Conservation (phyloP, 371 early-diverging fungal species). For the Mortierella sp. region DNA sequence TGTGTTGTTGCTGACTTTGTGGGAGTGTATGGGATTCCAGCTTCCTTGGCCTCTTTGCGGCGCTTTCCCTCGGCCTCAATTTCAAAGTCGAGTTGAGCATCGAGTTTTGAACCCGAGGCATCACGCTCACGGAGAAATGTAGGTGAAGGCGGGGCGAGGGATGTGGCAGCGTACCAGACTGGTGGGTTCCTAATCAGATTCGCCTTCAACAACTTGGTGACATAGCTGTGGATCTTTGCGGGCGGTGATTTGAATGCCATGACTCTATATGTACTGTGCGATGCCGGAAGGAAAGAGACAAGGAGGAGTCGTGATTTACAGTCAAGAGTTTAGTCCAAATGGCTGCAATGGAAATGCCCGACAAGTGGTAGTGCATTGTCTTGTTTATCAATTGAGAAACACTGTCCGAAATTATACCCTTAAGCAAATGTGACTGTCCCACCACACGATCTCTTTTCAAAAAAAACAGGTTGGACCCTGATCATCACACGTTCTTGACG, state of each 20-base stretch:
- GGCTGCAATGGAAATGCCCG: too few species aligned
- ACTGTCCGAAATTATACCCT: too few species aligned
- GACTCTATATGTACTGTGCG: neutral
- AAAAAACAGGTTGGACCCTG: too few species aligned
- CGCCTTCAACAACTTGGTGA: constrained; percentile 54
- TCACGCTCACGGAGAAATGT: constrained; percentile 54
- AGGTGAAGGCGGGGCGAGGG: constrained; percentile 52
- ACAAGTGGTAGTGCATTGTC: too few species aligned
- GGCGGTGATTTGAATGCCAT: constrained; percentile 53
- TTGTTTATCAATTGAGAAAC: too few species aligned
- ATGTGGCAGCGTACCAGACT: constrained; percentile 45
- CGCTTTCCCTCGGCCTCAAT: constrained; percentile 2
- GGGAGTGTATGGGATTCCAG: constrained; percentile 11
- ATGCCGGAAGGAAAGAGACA: neutral
- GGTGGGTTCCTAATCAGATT: constrained; percentile 47
- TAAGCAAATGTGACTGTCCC: too few species aligned
- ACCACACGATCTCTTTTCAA: too few species aligned
- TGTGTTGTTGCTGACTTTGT: neutral
- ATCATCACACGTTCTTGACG: too few species aligned
- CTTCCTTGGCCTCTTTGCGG: constrained; percentile 1
- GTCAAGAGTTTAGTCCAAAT: too few species aligned
- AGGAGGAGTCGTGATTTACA: neutral
- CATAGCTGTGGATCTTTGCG: constrained; percentile 54
- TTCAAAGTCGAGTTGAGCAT: constrained; percentile 35
- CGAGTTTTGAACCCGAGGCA: constrained; percentile 24